These are phyloP conservation scores for Hygrophoropsis aurantiaca DNA, from an alignment of 768 basidiomycete species.

Conservation along the genomic window DNA sequence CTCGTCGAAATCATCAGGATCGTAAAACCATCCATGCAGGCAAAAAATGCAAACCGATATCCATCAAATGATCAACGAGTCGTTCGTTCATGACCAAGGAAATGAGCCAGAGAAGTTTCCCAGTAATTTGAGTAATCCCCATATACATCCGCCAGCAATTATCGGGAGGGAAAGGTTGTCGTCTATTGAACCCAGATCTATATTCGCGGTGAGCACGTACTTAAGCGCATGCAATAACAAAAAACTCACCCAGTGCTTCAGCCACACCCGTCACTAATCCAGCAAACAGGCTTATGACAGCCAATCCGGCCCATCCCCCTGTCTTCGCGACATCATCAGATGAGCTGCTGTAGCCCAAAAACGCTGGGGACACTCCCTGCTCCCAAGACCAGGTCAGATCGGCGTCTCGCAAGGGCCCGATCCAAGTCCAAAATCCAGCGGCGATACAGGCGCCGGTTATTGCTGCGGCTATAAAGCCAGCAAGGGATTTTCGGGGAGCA, in stretches of 20 bases:
- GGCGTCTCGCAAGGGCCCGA: slow-evolving; percentile 47
- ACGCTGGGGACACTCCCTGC: slow-evolving; percentile 40
- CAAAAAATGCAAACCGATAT: too few species aligned
- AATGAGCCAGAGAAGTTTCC: slow-evolving; percentile 26
- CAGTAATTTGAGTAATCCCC: slow-evolving; percentile 49
- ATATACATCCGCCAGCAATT: slow-evolving; percentile 74
- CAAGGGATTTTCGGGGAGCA: slow-evolving; percentile 80
- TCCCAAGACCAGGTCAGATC: slow-evolving; percentile 60
- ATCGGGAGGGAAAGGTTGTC: slow-evolving; percentile 91
- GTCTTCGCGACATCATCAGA: slow-evolving; percentile 9
- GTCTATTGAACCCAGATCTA: slow-evolving; percentile 83
- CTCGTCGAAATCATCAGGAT: too few species aligned
- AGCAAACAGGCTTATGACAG: slow-evolving; percentile 57
- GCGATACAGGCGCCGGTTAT: slow-evolving; percentile 70
- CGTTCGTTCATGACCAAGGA: too few species aligned
- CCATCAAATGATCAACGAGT: too few species aligned
- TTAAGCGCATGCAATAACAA: slow-evolving; percentile 4
- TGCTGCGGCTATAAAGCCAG: slow-evolving; percentile 79
- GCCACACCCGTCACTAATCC: slow-evolving; percentile 82
- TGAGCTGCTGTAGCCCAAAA: slow-evolving; percentile 7
- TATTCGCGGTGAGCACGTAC: slow-evolving; percentile 2
- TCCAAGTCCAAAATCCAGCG: slow-evolving; percentile 66
- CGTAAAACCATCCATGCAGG: too few species aligned
- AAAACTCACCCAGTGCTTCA: slow-evolving; percentile 80
- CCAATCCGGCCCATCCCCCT: slow-evolving; percentile 45